These are phyloP conservation scores for Erodium texanum DNA, from an alignment of 441 rosid genomes.

Conservation along the genomic window DNA sequence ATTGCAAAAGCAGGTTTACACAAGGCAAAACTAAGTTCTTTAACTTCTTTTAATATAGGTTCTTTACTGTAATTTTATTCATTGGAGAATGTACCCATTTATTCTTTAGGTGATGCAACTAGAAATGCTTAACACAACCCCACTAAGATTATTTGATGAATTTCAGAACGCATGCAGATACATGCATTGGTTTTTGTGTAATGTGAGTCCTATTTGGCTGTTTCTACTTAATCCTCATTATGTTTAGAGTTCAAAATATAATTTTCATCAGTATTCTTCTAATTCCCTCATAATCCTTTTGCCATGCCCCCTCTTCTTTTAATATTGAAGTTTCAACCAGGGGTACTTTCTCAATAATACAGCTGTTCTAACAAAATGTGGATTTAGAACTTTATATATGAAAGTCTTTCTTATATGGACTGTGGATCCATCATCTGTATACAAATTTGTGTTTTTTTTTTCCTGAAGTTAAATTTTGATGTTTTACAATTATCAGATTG, in stretches of 20 bases:
- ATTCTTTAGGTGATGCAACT: background rate
- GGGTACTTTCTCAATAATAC: background rate
- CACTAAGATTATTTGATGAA: background rate
- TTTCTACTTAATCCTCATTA: background rate
- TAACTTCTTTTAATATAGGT: background rate
- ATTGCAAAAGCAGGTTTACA: background rate
- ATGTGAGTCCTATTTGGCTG: background rate
- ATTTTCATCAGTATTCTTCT: background rate
- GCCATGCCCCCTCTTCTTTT: background rate
- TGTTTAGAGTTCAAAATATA: background rate
- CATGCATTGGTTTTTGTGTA: background rate
- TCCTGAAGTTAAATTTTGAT: constrained; percentile 12
- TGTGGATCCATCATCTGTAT: background rate
- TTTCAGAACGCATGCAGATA: background rate
- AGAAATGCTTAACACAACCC: background rate
- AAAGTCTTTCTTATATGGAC: background rate
- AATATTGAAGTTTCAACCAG: background rate
- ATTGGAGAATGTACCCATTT: background rate
- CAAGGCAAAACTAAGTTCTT: background rate
- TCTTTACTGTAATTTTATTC: background rate
- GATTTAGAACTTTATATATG: background rate
- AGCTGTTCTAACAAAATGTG: background rate
- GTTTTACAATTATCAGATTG: constrained; percentile 50
- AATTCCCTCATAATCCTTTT: background rate
- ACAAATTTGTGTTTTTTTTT: background rate